phyloP scores from a whole-genome alignment of 2,329 filamentous ascomycete species.

The Aspergillus candidus region DNA sequence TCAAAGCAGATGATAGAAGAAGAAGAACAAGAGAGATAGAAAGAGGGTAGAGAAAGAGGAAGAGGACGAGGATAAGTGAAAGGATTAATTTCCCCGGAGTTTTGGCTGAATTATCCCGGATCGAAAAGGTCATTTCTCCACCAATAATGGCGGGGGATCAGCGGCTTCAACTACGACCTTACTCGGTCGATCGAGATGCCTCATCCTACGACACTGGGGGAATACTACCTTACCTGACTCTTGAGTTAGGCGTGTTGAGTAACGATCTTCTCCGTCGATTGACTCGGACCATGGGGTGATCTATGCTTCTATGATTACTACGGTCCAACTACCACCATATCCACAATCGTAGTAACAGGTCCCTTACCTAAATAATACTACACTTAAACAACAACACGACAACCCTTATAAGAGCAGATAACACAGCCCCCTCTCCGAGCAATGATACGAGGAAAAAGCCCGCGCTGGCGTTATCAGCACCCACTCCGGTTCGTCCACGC shows the following conservation, averaged over 20 bases:
- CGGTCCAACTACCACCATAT: not conserved
- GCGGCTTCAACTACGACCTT: not conserved
- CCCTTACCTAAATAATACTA: not conserved
- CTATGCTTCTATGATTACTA: not conserved
- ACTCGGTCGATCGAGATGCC: too few relatives aligned
- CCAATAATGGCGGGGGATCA: constrained; percentile 21
- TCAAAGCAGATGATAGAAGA: not conserved
- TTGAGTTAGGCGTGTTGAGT: too few relatives aligned
- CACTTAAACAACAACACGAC: not conserved
- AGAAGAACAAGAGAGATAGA: not conserved
- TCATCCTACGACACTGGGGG: too few relatives aligned
- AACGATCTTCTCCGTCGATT: too few relatives aligned
- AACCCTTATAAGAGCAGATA: too few relatives aligned
- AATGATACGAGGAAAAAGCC: constrained; percentile 20
- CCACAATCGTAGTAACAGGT: not conserved
- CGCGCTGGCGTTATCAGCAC: constrained; percentile 4
- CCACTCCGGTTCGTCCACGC: constrained; percentile 5
- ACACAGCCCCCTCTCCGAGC: too few relatives aligned
- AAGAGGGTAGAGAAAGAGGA: constrained; percentile 1
- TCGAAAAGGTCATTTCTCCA: constrained; percentile 27
- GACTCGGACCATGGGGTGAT: too few relatives aligned
- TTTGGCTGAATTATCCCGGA: constrained; percentile 13
- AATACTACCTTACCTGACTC: too few relatives aligned
- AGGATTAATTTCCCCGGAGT: constrained; percentile 20
- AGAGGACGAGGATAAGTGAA: not conserved